Evolutionary conservation across 768 basidiomycete genomes (phyloP), one percentile per base, ranked within the genome.

Genomic region (Boletus coccyginus): DNA sequence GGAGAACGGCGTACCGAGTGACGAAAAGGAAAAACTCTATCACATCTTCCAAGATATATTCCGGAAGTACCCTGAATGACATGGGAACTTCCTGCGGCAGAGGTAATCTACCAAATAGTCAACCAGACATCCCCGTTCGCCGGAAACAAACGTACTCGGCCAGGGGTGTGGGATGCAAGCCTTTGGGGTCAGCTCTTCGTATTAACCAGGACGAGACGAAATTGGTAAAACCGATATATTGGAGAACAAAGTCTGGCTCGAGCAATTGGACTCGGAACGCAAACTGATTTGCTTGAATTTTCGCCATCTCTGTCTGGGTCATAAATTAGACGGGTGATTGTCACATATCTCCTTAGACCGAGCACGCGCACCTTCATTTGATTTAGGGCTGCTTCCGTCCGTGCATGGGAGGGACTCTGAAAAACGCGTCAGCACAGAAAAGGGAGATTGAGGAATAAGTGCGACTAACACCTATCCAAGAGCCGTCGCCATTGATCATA

Each of bases 171-270:
- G 97, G 97, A 66, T 98, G 92, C 29, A 75, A 68, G 62, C 86
- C 86, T 55, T 74, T 80, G 3, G 94, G 92, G 59, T 98, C 96
- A 32, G 87, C 94, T 58, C 90, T 83, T 14, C 95, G 84, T 53
- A 98, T 89, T 44, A 99, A 75, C 96, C 96, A 99, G 0, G 90
- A 89, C 52, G 94, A 94, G 39, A 94, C 78, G 73, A 98, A 95
- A 62, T 82, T 88, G n/a, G 84, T 86, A 73, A 95, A 98, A 17
- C 83, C 84, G 44, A 94, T 85, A 24, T 83, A 87, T 54, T 86
- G 82, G 66, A 87, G 84, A 40, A 90, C 78, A 55, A 95, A 78
- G 59, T 92, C 92, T 8, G 92, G 92, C 65, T 98, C 94, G 31
- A 89, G 76, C 2, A 99, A 78, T 58, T 94, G 94, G 1, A 88